Conservation (phyloP, 1,284 basidiomycete species). For the Rugosomyces carneus region DNA sequence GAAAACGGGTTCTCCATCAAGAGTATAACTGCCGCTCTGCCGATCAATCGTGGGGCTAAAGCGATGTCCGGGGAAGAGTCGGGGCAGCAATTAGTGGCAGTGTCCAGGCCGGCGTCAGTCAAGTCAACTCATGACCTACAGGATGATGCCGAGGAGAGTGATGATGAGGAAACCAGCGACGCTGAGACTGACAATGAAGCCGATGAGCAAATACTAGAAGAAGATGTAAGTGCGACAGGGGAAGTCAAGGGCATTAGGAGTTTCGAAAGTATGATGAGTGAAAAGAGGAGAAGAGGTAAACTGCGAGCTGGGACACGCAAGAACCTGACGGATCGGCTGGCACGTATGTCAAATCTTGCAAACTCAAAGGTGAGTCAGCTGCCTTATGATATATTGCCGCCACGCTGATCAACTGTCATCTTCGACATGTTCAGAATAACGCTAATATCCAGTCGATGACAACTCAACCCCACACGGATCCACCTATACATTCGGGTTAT, state of each 20-base stretch:
- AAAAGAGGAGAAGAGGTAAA: slow-evolving; percentile 24
- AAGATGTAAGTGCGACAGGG: slow-evolving; percentile 31
- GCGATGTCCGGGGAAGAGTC: slow-evolving; percentile 47
- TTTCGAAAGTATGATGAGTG: slow-evolving; percentile 77
- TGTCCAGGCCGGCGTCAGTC: slow-evolving; percentile 52
- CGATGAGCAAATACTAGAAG: slow-evolving; percentile 25
- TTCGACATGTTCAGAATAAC: neutral
- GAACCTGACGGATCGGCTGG: slow-evolving; percentile 71
- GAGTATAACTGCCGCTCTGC: slow-evolving; percentile 57
- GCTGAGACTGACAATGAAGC: slow-evolving; percentile 30
- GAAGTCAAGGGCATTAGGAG: slow-evolving; percentile 69
- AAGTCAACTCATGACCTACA: slow-evolving; percentile 29
- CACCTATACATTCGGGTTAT: slow-evolving; percentile 40
- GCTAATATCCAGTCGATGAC: neutral
- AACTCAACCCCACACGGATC: slow-evolving; percentile 26
- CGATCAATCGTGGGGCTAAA: slow-evolving; percentile 24
- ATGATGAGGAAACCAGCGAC: slow-evolving; percentile 25
- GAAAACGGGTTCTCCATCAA: slow-evolving; percentile 80
- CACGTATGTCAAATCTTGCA: slow-evolving; percentile 57
- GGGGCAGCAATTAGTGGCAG: slow-evolving; percentile 64
- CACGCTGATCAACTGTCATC: slow-evolving; percentile 6
- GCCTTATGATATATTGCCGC: slow-evolving; percentile 3
- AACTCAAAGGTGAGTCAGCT: slow-evolving; percentile 33
- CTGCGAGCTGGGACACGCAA: slow-evolving; percentile 34
- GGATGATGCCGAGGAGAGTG: slow-evolving; percentile 22